These are phyloP conservation scores for Citrus hindsii DNA, from an alignment of 345 rosid genomes.

Conservation along the genomic window DNA sequence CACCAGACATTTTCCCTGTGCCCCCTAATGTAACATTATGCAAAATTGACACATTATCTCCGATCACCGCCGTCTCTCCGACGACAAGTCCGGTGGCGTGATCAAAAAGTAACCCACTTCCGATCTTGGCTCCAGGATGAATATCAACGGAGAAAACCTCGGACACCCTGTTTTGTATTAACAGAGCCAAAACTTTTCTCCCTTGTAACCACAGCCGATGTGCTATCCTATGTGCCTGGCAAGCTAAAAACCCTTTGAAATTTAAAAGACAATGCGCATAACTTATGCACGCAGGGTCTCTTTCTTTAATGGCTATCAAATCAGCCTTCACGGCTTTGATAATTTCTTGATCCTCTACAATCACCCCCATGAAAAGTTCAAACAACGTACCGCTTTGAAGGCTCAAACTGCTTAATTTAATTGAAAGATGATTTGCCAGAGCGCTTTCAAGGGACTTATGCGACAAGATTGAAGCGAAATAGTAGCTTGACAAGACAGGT, in stretches of 20 bases:
- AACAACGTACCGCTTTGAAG: conserved; percentile 53
- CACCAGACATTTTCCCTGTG: conserved; percentile 80
- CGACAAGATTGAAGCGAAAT: conserved; percentile 57
- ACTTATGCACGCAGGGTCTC: conserved; percentile 86
- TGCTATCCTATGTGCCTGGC: conserved; percentile 79
- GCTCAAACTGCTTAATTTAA: conserved; percentile 59
- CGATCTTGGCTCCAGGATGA: conserved; percentile 90
- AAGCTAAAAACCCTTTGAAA: conserved; percentile 77
- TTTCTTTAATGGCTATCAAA: conserved; percentile 59
- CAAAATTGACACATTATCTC: conserved; percentile 80
- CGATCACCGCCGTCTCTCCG: conserved; percentile 93
- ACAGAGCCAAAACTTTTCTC: conserved; percentile 50
- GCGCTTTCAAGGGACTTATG: conserved; percentile 63
- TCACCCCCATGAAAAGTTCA: conserved; percentile 59
- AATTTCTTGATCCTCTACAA: conserved; percentile 45
- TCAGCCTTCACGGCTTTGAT: conserved; percentile 55
- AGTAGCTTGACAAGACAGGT: conserved; percentile 68
- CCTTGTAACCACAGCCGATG: conserved; percentile 74
- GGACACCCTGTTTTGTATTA: conserved; percentile 74
- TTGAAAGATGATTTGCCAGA: conserved; percentile 64
- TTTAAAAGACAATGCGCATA: conserved; percentile 73
- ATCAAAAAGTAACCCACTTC: conserved; percentile 69
- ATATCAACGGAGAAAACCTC: conserved; percentile 84
- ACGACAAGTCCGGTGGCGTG: conserved; percentile 83
- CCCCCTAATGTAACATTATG: conserved; percentile 94